A percentile compares a stretch with the other conserved stretches of the same genome.
Evolutionary conservation across 306 rosid species (phyloP).

Genomic region (Pueraria montana): DNA sequence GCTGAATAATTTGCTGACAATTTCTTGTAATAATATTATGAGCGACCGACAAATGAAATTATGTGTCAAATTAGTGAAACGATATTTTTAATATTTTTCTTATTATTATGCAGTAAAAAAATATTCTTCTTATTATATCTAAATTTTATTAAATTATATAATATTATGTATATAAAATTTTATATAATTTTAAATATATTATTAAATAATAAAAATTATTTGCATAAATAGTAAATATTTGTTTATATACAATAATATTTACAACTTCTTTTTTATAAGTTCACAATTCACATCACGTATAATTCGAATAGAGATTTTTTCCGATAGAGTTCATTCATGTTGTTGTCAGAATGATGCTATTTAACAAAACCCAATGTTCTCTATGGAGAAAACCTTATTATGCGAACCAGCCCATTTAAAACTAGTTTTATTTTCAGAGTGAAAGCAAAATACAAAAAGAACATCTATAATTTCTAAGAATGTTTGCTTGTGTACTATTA

Average conservation of each 20-base stretch:
- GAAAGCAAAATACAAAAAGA: not conserved
- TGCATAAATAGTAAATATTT: not conserved
- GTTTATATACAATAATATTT: not conserved
- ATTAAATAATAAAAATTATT: not conserved
- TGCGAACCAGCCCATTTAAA: not conserved
- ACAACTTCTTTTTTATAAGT: not conserved
- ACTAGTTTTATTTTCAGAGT: not conserved
- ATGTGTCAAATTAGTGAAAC: not conserved
- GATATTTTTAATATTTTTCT: no score
- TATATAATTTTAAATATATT: not conserved
- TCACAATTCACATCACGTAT: not conserved
- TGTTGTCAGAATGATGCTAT: not conserved
- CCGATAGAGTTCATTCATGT: not conserved
- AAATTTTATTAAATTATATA: not conserved
- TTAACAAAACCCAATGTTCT: not conserved
- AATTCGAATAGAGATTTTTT: not conserved
- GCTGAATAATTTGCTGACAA: constrained; percentile 14
- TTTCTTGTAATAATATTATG: not conserved
- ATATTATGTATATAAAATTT: not conserved
- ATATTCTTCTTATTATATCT: not conserved
- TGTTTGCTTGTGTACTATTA: not conserved
- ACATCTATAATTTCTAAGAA: not conserved
- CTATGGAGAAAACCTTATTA: no score
- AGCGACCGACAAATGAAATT: not conserved
- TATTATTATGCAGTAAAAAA: no score